These are phyloP conservation scores for Mucor irregularis DNA, from an alignment of 371 early-diverging fungal species.

Conservation along the genomic window DNA sequence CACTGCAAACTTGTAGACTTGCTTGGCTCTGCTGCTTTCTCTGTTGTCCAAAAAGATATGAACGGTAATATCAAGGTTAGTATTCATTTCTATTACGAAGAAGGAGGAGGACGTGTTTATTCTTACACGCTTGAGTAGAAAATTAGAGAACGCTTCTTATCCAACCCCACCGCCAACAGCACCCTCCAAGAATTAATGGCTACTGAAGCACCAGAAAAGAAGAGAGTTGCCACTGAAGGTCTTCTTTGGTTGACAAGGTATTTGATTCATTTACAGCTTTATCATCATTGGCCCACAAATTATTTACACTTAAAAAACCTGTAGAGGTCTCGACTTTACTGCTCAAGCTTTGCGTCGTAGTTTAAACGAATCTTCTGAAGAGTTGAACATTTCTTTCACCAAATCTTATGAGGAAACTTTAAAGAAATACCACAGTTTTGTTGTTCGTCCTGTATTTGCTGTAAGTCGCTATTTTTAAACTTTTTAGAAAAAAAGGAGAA, in stretches of 20 bases:
- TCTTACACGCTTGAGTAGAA: constrained; percentile 59
- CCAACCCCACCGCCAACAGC: constrained; percentile 64
- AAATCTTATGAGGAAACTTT: constrained; percentile 84
- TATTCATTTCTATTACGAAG: not conserved
- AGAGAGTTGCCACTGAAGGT: constrained; percentile 85
- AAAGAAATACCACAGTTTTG: constrained; percentile 75
- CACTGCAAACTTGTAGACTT: constrained; percentile 57
- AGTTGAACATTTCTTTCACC: constrained; percentile 81
- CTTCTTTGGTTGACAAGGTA: constrained; percentile 93
- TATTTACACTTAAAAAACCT: not conserved
- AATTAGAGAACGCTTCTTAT: constrained; percentile 74
- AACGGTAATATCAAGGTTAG: constrained; percentile 84
- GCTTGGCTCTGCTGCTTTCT: constrained; percentile 77
- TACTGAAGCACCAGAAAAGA: constrained; percentile 74
- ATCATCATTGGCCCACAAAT: no score
- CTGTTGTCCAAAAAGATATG: constrained; percentile 87
- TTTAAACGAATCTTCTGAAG: constrained; percentile 70
- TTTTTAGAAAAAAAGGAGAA: not conserved
- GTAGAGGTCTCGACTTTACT: constrained; percentile 87
- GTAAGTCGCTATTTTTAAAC: constrained; percentile 48
- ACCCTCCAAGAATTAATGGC: constrained; percentile 83
- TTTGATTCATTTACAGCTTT: no score
- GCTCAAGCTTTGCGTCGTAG: constrained; percentile 77
- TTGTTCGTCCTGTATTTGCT: constrained; percentile 82
- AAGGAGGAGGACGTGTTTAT: not conserved